Percentiles rank a stretch among this genome's conserved stretches.
phyloP scores from a whole-genome alignment of 805 yeast species.

The Wickerhamiella dianesei region DNA sequence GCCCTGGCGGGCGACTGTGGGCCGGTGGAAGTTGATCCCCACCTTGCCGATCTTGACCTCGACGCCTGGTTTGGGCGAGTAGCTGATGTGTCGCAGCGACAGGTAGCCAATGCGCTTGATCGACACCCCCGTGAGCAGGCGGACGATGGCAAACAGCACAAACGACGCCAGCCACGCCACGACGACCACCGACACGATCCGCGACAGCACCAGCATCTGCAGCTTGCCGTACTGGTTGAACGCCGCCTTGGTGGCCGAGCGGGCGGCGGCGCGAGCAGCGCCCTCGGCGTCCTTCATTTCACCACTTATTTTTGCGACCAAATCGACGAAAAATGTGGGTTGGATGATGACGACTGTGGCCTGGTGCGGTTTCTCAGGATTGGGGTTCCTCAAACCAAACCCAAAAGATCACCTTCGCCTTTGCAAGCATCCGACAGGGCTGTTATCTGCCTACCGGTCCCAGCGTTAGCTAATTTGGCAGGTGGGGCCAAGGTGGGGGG shows the following conservation, averaged over 20 bases:
- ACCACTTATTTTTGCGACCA: too few relatives aligned
- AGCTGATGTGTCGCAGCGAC: constrained; percentile 26
- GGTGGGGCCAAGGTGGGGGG: too few relatives aligned
- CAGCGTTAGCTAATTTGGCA: neutral
- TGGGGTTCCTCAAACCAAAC: neutral
- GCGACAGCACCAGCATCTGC: constrained; percentile 18
- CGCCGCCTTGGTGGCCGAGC: constrained; percentile 1
- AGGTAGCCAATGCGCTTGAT: constrained; percentile 31
- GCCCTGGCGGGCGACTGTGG: constrained; percentile 30
- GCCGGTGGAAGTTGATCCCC: constrained; percentile 28
- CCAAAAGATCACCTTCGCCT: neutral
- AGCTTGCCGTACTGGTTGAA: constrained; percentile 17
- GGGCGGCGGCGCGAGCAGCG: neutral
- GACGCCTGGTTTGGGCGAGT: constrained; percentile 25
- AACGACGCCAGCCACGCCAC: constrained; percentile 24
- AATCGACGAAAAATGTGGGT: too few relatives aligned
- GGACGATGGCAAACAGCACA: constrained; percentile 26
- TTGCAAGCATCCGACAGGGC: too few relatives aligned
- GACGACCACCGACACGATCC: constrained; percentile 13
- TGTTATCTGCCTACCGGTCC: neutral
- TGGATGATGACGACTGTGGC: too few relatives aligned
- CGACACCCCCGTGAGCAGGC: constrained; percentile 30
- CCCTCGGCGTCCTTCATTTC: neutral
- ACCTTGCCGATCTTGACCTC: constrained; percentile 25
- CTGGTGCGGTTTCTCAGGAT: neutral